A percentile compares a stretch with the other conserved stretches of the same genome.
Evolutionary conservation across 805 yeast species (phyloP).

Genomic region (Cyberlindnera mississippiensis): DNA sequence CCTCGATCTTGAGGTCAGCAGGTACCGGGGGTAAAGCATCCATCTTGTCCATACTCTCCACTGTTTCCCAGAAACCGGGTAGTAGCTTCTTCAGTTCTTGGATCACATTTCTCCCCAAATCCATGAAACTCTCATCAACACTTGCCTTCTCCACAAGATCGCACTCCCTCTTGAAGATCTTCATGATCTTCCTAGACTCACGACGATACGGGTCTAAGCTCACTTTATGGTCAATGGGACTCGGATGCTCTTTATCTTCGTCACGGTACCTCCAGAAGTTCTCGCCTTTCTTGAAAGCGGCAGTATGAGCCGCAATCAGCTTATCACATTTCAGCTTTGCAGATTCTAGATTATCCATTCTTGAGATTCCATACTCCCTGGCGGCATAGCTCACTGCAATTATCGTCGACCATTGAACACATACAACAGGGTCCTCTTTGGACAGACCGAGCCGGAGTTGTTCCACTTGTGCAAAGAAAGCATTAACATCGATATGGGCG

Average conservation of each 20-base stretch:
- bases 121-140: conserved; percentile 89
- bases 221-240: conserved; percentile 69
- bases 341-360: conserved; percentile 68
- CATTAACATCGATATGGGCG: conserved; percentile 87
- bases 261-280: conserved; percentile 72
- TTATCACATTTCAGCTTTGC: conserved; percentile 77
- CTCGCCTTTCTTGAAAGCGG: conserved; percentile 87
- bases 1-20: conserved; percentile 30
- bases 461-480: conserved; percentile 94
- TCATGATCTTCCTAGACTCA: conserved; percentile 75
- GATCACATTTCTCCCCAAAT: conserved; percentile 66
- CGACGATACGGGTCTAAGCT: conserved; percentile 88
- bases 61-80: conserved; percentile 39
- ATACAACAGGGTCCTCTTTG: conserved; percentile 77
- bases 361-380: conserved; percentile 69
- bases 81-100: conserved; percentile 37
- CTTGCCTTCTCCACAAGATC: conserved; percentile 86
- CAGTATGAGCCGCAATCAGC: conserved; percentile 82
- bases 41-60: conserved; percentile 14
- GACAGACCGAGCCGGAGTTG: conserved; percentile 66
- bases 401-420: conserved; percentile 87
- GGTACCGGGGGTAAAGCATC: conserved; percentile 41
- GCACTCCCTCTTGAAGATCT: conserved; percentile 57
- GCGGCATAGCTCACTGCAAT: conserved; percentile 94
- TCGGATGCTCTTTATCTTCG: conserved; percentile 47